Percentiles rank a stretch among this genome's conserved stretches.
These are phyloP conservation scores for Brassica balearica DNA, from an alignment of 441 rosid species.

Conservation along the genomic window DNA sequence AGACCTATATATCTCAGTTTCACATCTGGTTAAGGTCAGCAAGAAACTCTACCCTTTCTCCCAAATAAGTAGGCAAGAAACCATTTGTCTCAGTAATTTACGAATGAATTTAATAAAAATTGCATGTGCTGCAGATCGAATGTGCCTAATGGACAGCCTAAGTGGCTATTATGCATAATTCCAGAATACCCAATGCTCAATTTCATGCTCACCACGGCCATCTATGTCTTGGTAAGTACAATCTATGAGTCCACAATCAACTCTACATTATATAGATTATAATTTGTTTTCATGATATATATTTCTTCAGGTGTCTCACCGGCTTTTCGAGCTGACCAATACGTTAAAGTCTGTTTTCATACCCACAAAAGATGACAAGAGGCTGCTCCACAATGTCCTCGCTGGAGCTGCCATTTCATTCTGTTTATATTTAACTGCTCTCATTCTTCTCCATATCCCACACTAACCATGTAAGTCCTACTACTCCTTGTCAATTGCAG, in stretches of 20 bases:
- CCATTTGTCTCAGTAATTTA: constrained; percentile 9
- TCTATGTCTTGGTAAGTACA: constrained; percentile 72
- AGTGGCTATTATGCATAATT: constrained; percentile 90
- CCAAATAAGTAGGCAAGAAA: constrained; percentile 11
- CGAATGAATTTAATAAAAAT: too few relatives aligned
- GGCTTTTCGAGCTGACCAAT: constrained; percentile 84
- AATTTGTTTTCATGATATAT: constrained; percentile 7
- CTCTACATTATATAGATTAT: background rate
- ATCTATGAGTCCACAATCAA: background rate
- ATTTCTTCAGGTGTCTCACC: constrained; percentile 69
- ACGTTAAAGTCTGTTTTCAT: constrained; percentile 71
- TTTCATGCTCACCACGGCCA: constrained; percentile 93
- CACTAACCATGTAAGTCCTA: constrained; percentile 42
- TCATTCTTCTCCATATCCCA: constrained; percentile 87
- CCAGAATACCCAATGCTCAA: constrained; percentile 96
- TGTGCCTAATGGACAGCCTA: constrained; percentile 90
- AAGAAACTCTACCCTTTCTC: constrained; percentile 22
- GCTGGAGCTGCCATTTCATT: constrained; percentile 68
- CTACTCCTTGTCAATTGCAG: constrained; percentile 3
- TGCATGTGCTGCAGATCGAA: constrained; percentile 65
- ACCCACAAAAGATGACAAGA: constrained; percentile 75
- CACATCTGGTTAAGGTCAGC: constrained; percentile 99
- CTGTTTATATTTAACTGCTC: constrained; percentile 60
- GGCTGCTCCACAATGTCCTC: constrained; percentile 64
- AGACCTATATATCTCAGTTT: constrained; percentile 96